Evolutionary conservation across 805 yeast genomes (phyloP), one percentile per base, ranked within the genome.

Genomic region (Kodamaea sagamina): DNA sequence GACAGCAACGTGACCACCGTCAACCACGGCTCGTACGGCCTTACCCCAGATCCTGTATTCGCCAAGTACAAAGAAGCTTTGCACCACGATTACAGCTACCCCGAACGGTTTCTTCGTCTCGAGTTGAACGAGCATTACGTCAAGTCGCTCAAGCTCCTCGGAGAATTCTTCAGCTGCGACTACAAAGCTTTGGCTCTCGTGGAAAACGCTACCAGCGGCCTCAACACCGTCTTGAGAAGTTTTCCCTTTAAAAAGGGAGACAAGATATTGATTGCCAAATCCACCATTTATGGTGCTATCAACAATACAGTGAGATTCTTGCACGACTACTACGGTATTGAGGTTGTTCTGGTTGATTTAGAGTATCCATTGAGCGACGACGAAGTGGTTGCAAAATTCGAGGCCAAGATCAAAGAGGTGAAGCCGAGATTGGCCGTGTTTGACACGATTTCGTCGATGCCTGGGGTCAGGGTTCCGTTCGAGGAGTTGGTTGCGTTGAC

Each of bases 21-120:
- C 35, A 84, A 84, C 59, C 82, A 82, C 55, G 89, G 89, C 6
- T 75, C 86, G 1, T 84, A 61, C 53, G 89, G 89, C 1, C 62
- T 74, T 1, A 66, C 75, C 3, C 85, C 89, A 0, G 62, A 56
- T 6, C 62, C 70, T 4, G 78, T 82, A 1, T 49, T 67, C 17
- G 72, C 73, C 1, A 63, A 60, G 10, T 73, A 62, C 47, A 46
- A 60, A 25, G 50, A 60, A 11, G 45, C 49, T 15, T 50, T 59
- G 43, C 49, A 49, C 7, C 37, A 53, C 7, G 69, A 63, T 42
- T 47, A 51, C 22, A 42, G 47, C 4, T 71, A 63, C 47, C 82
- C 88, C 0, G 88, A 83, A 53, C 49, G 55, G 27, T 80, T 63
- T 50, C 51, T 67, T 38, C 54, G 61, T 5, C 13, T 51, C 12